phyloP scores from a whole-genome alignment of 164 flowering plant species.

The Magnolia sinica region DNA sequence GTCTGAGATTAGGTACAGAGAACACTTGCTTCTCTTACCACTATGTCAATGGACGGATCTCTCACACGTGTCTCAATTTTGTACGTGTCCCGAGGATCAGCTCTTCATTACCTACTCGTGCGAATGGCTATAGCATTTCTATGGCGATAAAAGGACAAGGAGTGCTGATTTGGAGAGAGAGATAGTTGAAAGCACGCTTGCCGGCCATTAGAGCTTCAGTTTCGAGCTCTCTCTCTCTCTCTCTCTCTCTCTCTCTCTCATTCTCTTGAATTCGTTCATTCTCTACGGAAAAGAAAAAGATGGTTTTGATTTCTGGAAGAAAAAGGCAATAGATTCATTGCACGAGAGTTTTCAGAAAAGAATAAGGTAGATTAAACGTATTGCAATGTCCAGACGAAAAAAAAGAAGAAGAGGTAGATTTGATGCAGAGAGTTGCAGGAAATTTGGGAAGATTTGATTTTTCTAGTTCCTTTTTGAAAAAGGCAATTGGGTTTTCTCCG shows the following conservation, averaged over 20 bases:
- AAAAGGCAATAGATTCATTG: background rate
- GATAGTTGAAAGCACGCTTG: conserved; percentile 1
- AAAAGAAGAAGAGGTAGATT: background rate
- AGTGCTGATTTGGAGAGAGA: conserved; percentile 4
- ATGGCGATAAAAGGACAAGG: background rate
- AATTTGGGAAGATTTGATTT: background rate
- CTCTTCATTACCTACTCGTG: background rate
- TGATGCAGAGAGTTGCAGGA: background rate
- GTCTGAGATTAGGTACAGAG: too few relatives aligned
- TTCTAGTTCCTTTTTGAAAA: background rate
- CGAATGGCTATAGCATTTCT: background rate
- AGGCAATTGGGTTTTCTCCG: background rate
- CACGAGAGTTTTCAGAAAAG: background rate
- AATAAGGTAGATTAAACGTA: background rate
- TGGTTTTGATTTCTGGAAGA: background rate
- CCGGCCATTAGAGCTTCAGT: conserved; percentile 5
- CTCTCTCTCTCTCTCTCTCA: background rate
- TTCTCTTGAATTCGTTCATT: background rate
- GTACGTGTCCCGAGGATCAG: too few relatives aligned
- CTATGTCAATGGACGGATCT: too few relatives aligned
- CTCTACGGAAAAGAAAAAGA: background rate
- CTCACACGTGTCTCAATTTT: too few relatives aligned
- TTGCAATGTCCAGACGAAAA: background rate
- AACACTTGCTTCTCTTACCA: too few relatives aligned
- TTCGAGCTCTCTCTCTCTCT: background rate